A percentile compares a stretch with the other conserved stretches of the same genome.
phyloP scores from a whole-genome alignment of 2,329 filamentous ascomycete genomes.

The Graphium sp. region DNA sequence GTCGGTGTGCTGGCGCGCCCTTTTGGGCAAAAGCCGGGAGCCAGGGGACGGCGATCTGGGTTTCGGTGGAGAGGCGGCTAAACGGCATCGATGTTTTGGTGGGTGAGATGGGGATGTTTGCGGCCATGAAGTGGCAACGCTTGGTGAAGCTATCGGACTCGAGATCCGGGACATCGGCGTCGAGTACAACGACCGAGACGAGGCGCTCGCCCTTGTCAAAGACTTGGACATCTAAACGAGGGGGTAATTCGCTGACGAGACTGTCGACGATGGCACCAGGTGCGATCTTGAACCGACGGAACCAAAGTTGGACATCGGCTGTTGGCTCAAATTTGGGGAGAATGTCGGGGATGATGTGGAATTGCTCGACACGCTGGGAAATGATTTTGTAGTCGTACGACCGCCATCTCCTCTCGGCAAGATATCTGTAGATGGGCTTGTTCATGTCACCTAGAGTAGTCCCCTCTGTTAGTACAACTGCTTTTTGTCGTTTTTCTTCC shows the following conservation, averaged over 20 bases:
- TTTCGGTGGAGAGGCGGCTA: conserved; percentile 35
- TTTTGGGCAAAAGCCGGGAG: conserved; percentile 75
- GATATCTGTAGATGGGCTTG: conserved; percentile 87
- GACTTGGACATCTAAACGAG: conserved; percentile 66
- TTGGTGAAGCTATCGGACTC: conserved; percentile 60
- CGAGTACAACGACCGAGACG: conserved; percentile 70
- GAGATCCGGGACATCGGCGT: conserved; percentile 75
- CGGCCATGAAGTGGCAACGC: conserved; percentile 77
- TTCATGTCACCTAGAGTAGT: conserved; percentile 72
- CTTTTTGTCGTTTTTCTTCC: no score
- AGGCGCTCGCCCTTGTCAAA: conserved; percentile 72
- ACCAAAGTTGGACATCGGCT: conserved; percentile 68
- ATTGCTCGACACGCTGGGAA: conserved; percentile 70
- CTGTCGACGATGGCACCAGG: conserved; percentile 71
- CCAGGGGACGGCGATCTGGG: conserved; percentile 65
- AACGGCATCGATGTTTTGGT: conserved; percentile 47
- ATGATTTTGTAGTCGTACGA: conserved; percentile 65
- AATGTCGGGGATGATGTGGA: conserved; percentile 78
- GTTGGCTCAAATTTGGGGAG: conserved; percentile 63
- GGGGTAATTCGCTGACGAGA: conserved; percentile 52
- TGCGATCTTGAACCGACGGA: conserved; percentile 50
- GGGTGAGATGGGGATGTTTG: conserved; percentile 37
- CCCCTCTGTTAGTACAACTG: no score
- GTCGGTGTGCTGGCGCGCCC: conserved; percentile 78
- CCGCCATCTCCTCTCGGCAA: conserved; percentile 79